These are phyloP conservation scores for Alternaria conjuncta DNA, from an alignment of 2,329 filamentous ascomycete species.

Conservation along the genomic window DNA sequence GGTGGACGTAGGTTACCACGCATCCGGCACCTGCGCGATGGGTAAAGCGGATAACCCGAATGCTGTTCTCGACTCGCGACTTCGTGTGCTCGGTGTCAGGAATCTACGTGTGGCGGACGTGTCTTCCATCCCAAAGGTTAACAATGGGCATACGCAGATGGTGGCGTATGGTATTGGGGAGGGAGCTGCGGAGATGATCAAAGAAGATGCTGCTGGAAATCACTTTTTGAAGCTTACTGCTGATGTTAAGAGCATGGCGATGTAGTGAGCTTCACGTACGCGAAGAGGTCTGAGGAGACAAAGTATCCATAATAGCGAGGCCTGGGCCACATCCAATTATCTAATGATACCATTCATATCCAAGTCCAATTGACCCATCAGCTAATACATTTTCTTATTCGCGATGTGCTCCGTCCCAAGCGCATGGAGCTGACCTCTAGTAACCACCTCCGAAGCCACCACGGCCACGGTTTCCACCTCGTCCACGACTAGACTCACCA, in stretches of 20 bases:
- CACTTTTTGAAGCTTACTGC: constrained; percentile 13
- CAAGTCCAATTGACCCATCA: constrained; percentile 2
- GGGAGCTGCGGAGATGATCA: constrained; percentile 42
- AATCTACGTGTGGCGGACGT: constrained; percentile 39
- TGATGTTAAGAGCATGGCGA: background rate
- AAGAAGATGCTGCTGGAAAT: constrained; percentile 25
- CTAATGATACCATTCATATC: background rate
- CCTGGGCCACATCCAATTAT: background rate
- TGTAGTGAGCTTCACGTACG: background rate
- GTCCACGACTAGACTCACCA: background rate
- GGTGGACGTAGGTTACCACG: constrained; percentile 49
- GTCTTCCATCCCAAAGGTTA: constrained; percentile 31
- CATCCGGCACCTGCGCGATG: constrained; percentile 68
- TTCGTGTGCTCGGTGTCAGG: constrained; percentile 35
- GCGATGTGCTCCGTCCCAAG: background rate
- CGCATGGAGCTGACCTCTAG: background rate
- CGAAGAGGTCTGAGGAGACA: background rate
- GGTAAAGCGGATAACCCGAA: constrained; percentile 36
- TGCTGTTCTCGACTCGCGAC: constrained; percentile 48
- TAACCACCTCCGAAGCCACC: background rate
- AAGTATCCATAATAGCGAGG: background rate
- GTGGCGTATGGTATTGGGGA: constrained; percentile 45
- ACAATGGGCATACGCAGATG: constrained; percentile 47
- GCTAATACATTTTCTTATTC: background rate
- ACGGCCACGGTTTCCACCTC: background rate